Evolutionary conservation across 2,329 filamentous ascomycete genomes (phyloP), one percentile per base, ranked within the genome.

Genomic region (Aspergillus spinulosporus): DNA sequence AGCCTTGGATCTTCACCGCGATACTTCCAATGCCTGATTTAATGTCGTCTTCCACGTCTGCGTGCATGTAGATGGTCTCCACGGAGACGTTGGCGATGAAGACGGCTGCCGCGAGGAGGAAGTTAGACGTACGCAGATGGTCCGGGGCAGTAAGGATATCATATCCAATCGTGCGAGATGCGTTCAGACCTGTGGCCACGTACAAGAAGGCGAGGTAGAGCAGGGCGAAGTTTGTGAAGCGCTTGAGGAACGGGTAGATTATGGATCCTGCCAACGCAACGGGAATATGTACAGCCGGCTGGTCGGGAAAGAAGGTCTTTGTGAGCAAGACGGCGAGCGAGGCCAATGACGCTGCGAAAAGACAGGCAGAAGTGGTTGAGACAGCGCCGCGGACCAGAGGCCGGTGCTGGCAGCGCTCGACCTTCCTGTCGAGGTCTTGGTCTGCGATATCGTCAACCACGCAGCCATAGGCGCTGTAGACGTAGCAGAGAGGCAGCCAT

Each of bases 201-300:
- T 53, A 53, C 15, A 53, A 42, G 3, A 52, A 15, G 34, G 34
- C 43, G 5, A 52, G 48, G n/a, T 14, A 50, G 7, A 48, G 14
- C 7, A 56, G 28, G 9, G 44, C 49, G n/a, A 47, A 57, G 45
- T 57, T 28, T 2, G 54, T 52, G 28, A 52, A 48, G 37, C 49
- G 54, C 32, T 57, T 57, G 15, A 51, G 37, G 45, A 56, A 52
- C 6, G 54, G 54, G 32, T 57, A 57, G 12, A 57, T 14, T 14
- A 44, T 47, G 1, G 51, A 43, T 1, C 44, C 49, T 1, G 43
- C 4, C 28, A 43, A n/a, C 4, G 37, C 45, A 29, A 52, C 43
- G 28, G 47, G 49, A 12, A 37, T 32, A 34, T 51, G 39, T 1
- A 29, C 9, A n/a, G 28, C 42, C 2, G 43, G 49, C 37, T 52